Conservation (phyloP, 768 basidiomycete genomes). For the Omphalotus guepiniiformis region DNA sequence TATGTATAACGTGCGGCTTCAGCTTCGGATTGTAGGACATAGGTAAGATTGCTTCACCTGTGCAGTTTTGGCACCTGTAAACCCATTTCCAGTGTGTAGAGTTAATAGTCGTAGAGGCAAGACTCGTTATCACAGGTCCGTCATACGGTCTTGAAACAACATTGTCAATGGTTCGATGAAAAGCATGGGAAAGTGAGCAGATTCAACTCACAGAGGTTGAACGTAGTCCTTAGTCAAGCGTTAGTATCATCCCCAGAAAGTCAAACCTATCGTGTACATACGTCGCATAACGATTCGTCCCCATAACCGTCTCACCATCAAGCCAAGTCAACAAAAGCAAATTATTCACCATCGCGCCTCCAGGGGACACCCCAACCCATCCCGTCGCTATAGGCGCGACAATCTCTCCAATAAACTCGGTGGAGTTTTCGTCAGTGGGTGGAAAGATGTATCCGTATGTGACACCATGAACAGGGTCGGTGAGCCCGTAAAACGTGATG, state of each 20-base stretch:
- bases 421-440: conserved; percentile 12
- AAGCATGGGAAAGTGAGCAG: not conserved
- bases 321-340: conserved; percentile 61
- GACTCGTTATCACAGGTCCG: conserved; percentile 48
- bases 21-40: not conserved
- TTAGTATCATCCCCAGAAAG: not conserved
- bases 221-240: conserved; percentile 38
- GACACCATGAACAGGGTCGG: conserved; percentile 36
- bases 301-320: conserved; percentile 40
- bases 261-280: conserved; percentile 27
- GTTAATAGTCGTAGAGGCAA: conserved; percentile 47
- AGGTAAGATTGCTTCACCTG: conserved; percentile 28
- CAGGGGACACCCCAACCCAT: conserved; percentile 54
- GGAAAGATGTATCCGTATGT: conserved; percentile 32
- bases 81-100: conserved; percentile 66
- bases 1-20: conserved; percentile 18
- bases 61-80: conserved; percentile 63
- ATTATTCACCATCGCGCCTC: conserved; percentile 50
- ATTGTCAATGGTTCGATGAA: not conserved
- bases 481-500: conserved; percentile 45
- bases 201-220: conserved; percentile 37
- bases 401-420: conserved; percentile 60
- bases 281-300: conserved; percentile 50
- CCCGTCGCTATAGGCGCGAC: conserved; percentile 46
- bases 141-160: conserved; percentile 32